These are phyloP conservation scores for Podila minutissima DNA, from an alignment of 192 early-diverging fungal genomes.

Conservation along the genomic window DNA sequence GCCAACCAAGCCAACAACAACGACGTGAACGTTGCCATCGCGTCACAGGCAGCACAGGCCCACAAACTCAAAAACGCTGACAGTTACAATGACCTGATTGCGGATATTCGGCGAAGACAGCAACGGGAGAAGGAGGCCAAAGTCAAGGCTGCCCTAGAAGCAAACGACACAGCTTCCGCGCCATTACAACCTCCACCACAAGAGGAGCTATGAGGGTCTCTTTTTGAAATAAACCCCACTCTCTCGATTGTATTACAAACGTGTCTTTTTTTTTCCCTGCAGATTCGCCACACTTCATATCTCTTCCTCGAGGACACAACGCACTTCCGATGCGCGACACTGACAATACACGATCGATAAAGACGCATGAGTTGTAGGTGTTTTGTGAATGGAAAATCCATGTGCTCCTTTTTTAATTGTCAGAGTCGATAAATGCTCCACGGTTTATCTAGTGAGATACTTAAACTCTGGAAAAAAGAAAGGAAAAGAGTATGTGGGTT, in stretches of 20 bases:
- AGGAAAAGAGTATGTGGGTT: background rate
- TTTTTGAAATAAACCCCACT: background rate
- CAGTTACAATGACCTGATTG: conserved; percentile 35
- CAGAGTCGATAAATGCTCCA: conserved; percentile 52
- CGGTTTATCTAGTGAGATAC: conserved; percentile 42
- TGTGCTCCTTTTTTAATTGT: conserved; percentile 25
- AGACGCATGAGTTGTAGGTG: background rate
- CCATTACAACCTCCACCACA: background rate
- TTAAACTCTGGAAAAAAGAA: conserved; percentile 42
- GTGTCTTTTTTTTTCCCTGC: no score
- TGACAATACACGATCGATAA: background rate
- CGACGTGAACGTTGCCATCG: conserved; percentile 11
- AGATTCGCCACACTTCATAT: no score
- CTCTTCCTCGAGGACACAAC: no score
- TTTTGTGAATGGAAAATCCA: background rate
- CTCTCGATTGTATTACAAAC: no score
- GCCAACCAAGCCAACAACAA: conserved; percentile 29
- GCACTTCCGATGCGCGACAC: no score
- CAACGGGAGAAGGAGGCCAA: background rate
- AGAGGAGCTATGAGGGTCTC: background rate
- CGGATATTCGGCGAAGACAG: conserved; percentile 21
- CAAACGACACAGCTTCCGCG: background rate
- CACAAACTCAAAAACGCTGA: conserved; percentile 29
- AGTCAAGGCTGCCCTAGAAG: background rate
- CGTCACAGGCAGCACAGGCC: conserved; percentile 18